These are phyloP conservation scores for Helianthus annuus DNA, from an alignment of 129 eudicot species.

Conservation along the genomic window HanXRQr2.0-SUNRISE NC_035442.2:143132213-143132712, in stretches of 20 bases:
- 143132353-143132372: slow-evolving; percentile 2
- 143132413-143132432: background rate
- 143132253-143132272: slow-evolving; percentile 13
- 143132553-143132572: background rate
- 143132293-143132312: slow-evolving; percentile 4
- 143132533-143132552: background rate
- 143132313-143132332: slow-evolving; percentile 9
- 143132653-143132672: background rate
- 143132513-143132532: background rate
- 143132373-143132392: slow-evolving; percentile 4
- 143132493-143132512: background rate
- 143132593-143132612: background rate
- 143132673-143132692: background rate
- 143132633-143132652: background rate
- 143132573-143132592: background rate
- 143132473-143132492: background rate
- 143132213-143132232: slow-evolving; percentile 10
- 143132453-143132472: background rate
- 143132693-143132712: background rate
- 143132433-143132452: background rate
- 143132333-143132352: slow-evolving; percentile 12
- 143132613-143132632: background rate
- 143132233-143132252: slow-evolving; percentile 11
- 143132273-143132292: background rate
- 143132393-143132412: background rate